Evolutionary conservation across 768 basidiomycete genomes (phyloP).

Genomic region (Mycena sanguinolenta): DNA sequence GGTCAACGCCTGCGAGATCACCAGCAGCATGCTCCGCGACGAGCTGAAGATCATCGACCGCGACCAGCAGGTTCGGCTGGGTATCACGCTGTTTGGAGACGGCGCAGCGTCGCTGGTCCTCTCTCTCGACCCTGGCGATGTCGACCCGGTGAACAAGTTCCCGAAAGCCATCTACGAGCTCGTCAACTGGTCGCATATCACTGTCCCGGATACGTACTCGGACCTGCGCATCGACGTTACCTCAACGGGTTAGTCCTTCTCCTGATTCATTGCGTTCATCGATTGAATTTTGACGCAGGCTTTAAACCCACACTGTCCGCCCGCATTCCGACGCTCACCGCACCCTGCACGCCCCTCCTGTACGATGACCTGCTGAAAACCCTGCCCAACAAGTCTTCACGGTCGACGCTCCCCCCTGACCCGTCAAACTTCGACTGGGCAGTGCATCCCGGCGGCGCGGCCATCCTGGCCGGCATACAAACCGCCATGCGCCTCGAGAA

Average conservation of each 20-base stretch:
- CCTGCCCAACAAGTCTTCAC: not conserved
- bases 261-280: too few species aligned
- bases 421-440: constrained; percentile 26
- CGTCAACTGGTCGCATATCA: constrained; percentile 20
- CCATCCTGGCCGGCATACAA: not conserved
- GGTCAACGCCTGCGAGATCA: constrained; percentile 23
- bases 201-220: constrained; percentile 22
- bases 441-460: constrained; percentile 18
- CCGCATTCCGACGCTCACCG: constrained; percentile 7
- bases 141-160: not conserved
- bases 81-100: constrained; percentile 17
- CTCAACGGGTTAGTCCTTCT: constrained; percentile 1
- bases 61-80: constrained; percentile 28
- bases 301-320: constrained; percentile 13
- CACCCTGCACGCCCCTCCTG: constrained; percentile 11
- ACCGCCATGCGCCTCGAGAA: constrained; percentile 3
- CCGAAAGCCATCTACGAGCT: constrained; percentile 27
- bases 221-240: constrained; percentile 9
- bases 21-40: constrained; percentile 16
- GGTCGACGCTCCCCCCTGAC: not conserved
- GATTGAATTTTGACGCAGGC: not conserved
- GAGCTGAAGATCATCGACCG: constrained; percentile 24
- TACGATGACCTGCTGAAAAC: constrained; percentile 18
- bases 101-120: constrained; percentile 22
- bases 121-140: constrained; percentile 1